phyloP scores from a whole-genome alignment of 83 land plant species.

The Larix sibirica region DNA sequence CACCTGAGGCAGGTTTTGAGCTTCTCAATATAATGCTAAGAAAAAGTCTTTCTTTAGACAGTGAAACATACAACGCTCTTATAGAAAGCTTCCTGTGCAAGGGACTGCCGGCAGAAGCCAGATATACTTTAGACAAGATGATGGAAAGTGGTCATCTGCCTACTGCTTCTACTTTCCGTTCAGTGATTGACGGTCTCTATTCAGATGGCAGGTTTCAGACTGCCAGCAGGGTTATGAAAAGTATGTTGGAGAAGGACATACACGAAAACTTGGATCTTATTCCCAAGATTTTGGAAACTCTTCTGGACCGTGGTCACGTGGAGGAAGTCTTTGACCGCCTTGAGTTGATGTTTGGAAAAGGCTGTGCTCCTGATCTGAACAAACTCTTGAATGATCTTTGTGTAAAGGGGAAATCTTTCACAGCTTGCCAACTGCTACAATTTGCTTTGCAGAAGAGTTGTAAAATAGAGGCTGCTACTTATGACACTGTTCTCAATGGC shows the following conservation, averaged over 20 bases:
- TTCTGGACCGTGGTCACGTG: slow-evolving; percentile 68
- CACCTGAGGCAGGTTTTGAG: slow-evolving; percentile 57
- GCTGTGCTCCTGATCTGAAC: slow-evolving; percentile 43
- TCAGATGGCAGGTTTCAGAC: slow-evolving; percentile 72
- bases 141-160: slow-evolving; percentile 63
- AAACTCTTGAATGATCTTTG: slow-evolving; percentile 37
- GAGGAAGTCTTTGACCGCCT: slow-evolving; percentile 73
- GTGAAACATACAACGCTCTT: slow-evolving; percentile 35
- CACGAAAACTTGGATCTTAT: slow-evolving; percentile 67
- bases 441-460: slow-evolving; percentile 51
- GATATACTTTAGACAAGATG: slow-evolving; percentile 62
- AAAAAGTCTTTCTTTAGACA: slow-evolving; percentile 36
- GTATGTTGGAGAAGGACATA: slow-evolving; percentile 72
- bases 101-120: slow-evolving; percentile 75
- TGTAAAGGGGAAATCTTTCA: slow-evolving; percentile 47
- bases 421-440: slow-evolving; percentile 53
- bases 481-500: slow-evolving; percentile 54
- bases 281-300: slow-evolving; percentile 55
- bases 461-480: slow-evolving; percentile 39
- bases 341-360: slow-evolving; percentile 41
- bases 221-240: slow-evolving; percentile 73
- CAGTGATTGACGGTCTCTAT: slow-evolving; percentile 60
- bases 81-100: slow-evolving; percentile 59
- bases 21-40: slow-evolving; percentile 58
- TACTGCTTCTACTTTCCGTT: slow-evolving; percentile 38